These are phyloP conservation scores for Gynostemma pentaphyllum DNA, from an alignment of 306 rosid species.

Conservation along the genomic window DNA sequence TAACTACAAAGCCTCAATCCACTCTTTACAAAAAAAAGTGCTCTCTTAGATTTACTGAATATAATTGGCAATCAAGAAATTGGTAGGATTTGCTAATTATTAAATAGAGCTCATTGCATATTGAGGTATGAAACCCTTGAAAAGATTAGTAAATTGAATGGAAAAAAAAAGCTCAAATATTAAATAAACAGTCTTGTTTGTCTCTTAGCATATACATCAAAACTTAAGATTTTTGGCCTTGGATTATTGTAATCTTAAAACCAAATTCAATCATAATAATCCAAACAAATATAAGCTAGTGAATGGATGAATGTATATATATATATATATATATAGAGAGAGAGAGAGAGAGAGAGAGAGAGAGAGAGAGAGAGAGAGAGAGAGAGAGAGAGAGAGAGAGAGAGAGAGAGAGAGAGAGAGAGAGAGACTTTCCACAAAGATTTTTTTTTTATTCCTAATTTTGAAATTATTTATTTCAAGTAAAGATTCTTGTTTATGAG, in stretches of 20 bases:
- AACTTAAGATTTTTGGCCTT: not conserved
- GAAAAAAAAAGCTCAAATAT: no score
- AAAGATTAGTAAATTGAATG: no score
- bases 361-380: no score
- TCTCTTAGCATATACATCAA: not conserved
- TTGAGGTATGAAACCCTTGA: not conserved
- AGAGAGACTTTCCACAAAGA: not conserved
- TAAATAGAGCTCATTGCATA: not conserved
- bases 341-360: no score
- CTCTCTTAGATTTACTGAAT: not conserved
- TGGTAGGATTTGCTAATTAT: slow-evolving; percentile 1
- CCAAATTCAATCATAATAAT: no score
- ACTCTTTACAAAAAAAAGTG: not conserved
- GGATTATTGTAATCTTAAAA: no score
- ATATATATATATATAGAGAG: no score
- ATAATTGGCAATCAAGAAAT: not conserved
- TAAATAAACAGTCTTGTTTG: no score
- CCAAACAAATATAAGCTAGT: no score
- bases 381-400: no score
- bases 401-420: slow-evolving; percentile 7
- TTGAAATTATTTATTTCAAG: slow-evolving; percentile 7
- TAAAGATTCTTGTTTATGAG: slow-evolving; percentile 34
- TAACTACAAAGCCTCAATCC: not conserved
- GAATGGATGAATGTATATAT: no score
- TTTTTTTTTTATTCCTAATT: slow-evolving; percentile 12